Base-by-base conservation (phyloP, 2,329 filamentous ascomycete species). In the Ambrosiella xylebori region DNA sequence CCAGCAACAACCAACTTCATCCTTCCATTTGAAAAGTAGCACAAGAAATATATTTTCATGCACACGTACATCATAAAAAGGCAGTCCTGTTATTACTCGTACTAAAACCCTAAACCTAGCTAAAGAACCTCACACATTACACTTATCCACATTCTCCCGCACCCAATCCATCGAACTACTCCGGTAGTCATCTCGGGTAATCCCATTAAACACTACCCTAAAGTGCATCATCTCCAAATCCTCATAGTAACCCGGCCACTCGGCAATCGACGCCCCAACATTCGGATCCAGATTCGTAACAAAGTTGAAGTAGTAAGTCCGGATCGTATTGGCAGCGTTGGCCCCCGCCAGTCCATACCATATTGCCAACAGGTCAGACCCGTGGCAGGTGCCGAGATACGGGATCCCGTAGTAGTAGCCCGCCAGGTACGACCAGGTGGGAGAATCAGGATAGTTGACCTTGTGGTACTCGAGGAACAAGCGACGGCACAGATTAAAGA, bases 321-420 rank as follows among this genome's bases (percentile, higher is more conserved):
- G 73, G 35, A 78, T 75, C 0, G 73, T 69, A 13, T 62, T 64
- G 0, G 71, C 71, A 1, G 76, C 75, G 44, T 74, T 74, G 61
- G 77, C 74, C 1, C 73, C 70, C 54, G 71, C 62, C 41, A 78
- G 67, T 0, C 76, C 76, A 38, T 73, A 75, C 63, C 80, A 81
- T 0, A 78, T 71, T 59, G 78, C 73, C 11, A 82, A 60, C 0
- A 84, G 61, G 58, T 84, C 81, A 0, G 72, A 74, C 5, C 68
- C 79, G 62, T 86, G 82, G 68, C 81, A 81, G 0, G 81, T 85
- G 1, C 82, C 82, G 0, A 85, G 65, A 15, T 84, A 66, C 0
- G 81, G 79, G 0, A 76, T 78, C 1, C 76, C 78, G 63, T 81
- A 75, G 65, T 79, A 67, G 64, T 83, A 84, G 0, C 75, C 76